Conservation (phyloP, 257 asterid species). For the Gardenia jasminoides region DNA sequence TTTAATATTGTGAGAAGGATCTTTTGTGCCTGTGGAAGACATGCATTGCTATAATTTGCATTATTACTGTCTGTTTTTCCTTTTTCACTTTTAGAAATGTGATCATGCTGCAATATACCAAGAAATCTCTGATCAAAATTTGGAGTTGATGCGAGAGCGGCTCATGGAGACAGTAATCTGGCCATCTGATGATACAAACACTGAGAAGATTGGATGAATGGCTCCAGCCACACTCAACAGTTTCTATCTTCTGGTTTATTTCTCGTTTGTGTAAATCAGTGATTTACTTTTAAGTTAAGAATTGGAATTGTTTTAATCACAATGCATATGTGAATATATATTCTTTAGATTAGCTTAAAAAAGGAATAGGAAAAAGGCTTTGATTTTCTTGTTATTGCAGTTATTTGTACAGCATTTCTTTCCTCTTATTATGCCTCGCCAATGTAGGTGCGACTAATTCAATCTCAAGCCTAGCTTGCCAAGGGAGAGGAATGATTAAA, state of each 20-base stretch:
- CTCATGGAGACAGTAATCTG: constrained; percentile 75
- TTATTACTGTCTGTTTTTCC: not conserved
- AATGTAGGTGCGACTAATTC: no score
- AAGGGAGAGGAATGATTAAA: no score
- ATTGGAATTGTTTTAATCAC: not conserved
- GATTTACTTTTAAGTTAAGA: not conserved
- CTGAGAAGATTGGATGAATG: constrained; percentile 49
- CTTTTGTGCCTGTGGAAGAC: not conserved
- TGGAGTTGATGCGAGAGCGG: constrained; percentile 83
- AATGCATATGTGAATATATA: not conserved
- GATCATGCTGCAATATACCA: constrained; percentile 80
- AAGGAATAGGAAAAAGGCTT: not conserved
- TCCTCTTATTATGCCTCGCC: not conserved
- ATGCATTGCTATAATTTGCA: not conserved
- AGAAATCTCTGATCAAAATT: constrained; percentile 74
- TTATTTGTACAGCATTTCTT: not conserved
- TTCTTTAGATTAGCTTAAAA: not conserved
- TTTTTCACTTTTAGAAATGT: constrained; percentile 47
- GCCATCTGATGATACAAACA: constrained; percentile 74
- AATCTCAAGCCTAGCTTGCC: no score
- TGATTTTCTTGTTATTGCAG: no score
- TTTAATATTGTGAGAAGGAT: not conserved
- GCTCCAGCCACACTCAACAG: not conserved
- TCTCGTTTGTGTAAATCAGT: not conserved
- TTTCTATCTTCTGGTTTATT: not conserved